phyloP scores from a whole-genome alignment of 2,329 filamentous ascomycete species.

The Penicillium occitanis region DNA sequence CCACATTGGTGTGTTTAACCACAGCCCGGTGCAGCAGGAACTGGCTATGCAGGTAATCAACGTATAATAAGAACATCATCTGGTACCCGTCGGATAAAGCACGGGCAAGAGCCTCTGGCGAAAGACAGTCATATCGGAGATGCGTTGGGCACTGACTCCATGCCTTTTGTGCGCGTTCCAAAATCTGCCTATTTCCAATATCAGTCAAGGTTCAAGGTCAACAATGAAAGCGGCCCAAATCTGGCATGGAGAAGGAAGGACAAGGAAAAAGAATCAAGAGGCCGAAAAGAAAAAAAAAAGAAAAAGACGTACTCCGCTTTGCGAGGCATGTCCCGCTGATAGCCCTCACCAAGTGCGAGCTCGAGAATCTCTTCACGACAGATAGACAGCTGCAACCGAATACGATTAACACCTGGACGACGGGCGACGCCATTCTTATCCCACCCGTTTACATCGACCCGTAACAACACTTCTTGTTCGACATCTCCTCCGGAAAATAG shows the following conservation, averaged over 20 bases:
- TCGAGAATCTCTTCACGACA: slow-evolving; percentile 26
- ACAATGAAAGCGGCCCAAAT: neutral
- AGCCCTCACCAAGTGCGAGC: slow-evolving; percentile 25
- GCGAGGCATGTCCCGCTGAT: slow-evolving; percentile 23
- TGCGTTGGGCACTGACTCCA: slow-evolving; percentile 25
- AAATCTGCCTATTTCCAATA: slow-evolving; percentile 17
- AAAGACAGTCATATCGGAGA: slow-evolving; percentile 25
- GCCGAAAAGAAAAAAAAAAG: neutral
- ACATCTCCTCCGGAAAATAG: slow-evolving; percentile 22
- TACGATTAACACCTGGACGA: slow-evolving; percentile 24
- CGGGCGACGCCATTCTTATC: slow-evolving; percentile 23
- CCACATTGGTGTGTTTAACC: slow-evolving; percentile 34
- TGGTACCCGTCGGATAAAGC: slow-evolving; percentile 20
- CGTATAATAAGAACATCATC: slow-evolving; percentile 30
- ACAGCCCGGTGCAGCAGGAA: slow-evolving; percentile 38
- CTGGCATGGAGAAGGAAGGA: neutral
- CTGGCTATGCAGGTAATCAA: slow-evolving; percentile 38
- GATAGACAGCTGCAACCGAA: slow-evolving; percentile 27
- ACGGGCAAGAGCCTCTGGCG: slow-evolving; percentile 19
- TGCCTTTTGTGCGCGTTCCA: slow-evolving; percentile 24
- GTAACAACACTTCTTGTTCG: slow-evolving; percentile 21
- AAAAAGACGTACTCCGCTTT: slow-evolving; percentile 18
- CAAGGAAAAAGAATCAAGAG: neutral
- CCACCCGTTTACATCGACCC: slow-evolving; percentile 28
- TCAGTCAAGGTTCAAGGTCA: neutral